Evolutionary conservation across 1,284 basidiomycete species (phyloP).

Genomic region (Cryptococcus sp.): DNA sequence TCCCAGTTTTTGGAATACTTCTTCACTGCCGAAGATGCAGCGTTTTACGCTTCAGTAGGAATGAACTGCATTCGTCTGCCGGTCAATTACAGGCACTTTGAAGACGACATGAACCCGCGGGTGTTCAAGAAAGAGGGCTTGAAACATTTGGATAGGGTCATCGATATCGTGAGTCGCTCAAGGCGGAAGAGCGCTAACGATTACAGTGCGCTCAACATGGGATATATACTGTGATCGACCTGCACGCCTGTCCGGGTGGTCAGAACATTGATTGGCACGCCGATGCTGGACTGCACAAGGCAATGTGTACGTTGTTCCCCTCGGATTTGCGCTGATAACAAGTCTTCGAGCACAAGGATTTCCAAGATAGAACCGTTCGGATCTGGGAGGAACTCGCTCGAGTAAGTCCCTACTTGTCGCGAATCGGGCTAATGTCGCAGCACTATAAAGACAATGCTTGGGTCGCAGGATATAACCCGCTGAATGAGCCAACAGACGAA

Average conservation of each 20-base stretch:
- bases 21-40: conserved; percentile 68
- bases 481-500: conserved; percentile 73
- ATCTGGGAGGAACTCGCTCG: conserved; percentile 63
- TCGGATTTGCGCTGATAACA: no score
- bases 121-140: conserved; percentile 48
- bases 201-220: conserved; percentile 42
- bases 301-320: conserved; percentile 44
- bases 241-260: conserved; percentile 50
- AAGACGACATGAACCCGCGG: conserved; percentile 47
- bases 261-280: conserved; percentile 52
- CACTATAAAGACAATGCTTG: conserved; percentile 68
- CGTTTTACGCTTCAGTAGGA: conserved; percentile 65
- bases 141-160: conserved; percentile 48
- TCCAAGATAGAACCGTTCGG: conserved; percentile 69
- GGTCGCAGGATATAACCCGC: conserved; percentile 65
- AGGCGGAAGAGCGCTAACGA: neutral
- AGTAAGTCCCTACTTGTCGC: neutral
- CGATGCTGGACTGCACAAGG: conserved; percentile 40
- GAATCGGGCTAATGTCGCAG: conserved; percentile 6
- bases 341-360: conserved; percentile 74
- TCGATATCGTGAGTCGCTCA: conserved; percentile 37
- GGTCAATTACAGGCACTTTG: conserved; percentile 51
- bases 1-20: conserved; percentile 69
- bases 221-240: conserved; percentile 52
- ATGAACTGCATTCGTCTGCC: conserved; percentile 65